phyloP scores from a whole-genome alignment of 2,329 filamentous ascomycete species.

The Aureobasidium vineae region DNA sequence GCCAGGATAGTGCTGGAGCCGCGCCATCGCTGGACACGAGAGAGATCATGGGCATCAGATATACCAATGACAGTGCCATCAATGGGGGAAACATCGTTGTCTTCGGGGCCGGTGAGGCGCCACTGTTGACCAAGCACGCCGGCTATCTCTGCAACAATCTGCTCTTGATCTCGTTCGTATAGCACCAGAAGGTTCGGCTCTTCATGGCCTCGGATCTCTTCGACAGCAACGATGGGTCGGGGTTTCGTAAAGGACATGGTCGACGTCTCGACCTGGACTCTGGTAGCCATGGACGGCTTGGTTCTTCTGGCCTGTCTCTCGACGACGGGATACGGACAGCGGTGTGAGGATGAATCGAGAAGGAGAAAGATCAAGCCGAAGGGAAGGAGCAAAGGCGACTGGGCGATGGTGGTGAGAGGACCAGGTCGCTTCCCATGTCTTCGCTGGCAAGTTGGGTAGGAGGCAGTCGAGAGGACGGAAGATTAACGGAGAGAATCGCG shows the following conservation, averaged over 20 bases:
- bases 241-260: slow-evolving; percentile 25
- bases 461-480: slow-evolving; percentile 20
- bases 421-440: slow-evolving; percentile 10
- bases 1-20: slow-evolving; percentile 67
- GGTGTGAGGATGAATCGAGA: not conserved
- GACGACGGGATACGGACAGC: not conserved
- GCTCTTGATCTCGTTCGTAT: slow-evolving; percentile 68
- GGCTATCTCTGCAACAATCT: slow-evolving; percentile 71
- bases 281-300: slow-evolving; percentile 28
- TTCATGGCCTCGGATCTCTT: slow-evolving; percentile 37
- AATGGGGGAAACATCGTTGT: slow-evolving; percentile 55
- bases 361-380: not conserved
- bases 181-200: slow-evolving; percentile 54
- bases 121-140: slow-evolving; percentile 75
- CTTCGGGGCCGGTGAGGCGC: slow-evolving; percentile 57
- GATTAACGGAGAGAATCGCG: slow-evolving; percentile 24
- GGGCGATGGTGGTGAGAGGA: not conserved
- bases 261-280: slow-evolving; percentile 27
- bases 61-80: slow-evolving; percentile 68
- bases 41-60: slow-evolving; percentile 55
- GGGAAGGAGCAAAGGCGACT: not conserved
- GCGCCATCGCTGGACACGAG: slow-evolving; percentile 58
- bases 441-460: not conserved
- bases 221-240: slow-evolving; percentile 32
- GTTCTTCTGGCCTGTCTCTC: not conserved